Base-by-base conservation (phyloP, 805 yeast species). In the Pichia nanzhaoensis region DNA sequence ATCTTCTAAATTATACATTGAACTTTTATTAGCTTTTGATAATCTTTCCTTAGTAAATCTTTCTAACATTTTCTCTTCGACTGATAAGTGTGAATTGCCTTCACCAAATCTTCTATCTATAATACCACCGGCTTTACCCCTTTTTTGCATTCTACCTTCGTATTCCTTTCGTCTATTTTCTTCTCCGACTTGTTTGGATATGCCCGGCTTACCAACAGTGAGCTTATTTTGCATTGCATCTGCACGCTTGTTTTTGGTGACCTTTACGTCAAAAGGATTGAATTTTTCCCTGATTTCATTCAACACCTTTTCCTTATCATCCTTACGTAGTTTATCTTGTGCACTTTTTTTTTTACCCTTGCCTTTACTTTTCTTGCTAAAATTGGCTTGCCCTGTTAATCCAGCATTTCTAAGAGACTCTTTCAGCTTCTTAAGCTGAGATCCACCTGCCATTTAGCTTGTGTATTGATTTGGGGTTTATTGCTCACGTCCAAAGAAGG, bases 41-140 rank as follows among this genome's bases (percentile, higher is more conserved):
- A 88, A 95, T 60, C 85, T 75, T 68, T 91, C 98, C 46, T 82
- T 78, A 4, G 96, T 86, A 69, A 88, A 93, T 68, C 99, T 80
- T 59, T 84, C 96, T 66, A 93, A 75, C 96, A 89, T 89, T 63
- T 84, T 87, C 54, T 93, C 96, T 64, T 93, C 98, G 12, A 80
- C 80, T n/a, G 83, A 76, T 70, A 93, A 58, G 39, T 70, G 63
- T 7, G 70, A 62, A 63, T 87, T 82, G 51, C 77, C 75, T 59
- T 93, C 99, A 61, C 99, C 99, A 63, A 93, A 91, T 66, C 96
- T 78, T 53, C 89, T 75, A 69, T 93, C 99, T 2, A 79, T 63
- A 13, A 93, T 58, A 2, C 86, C 87, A 42, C 97, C 96, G 33
- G 73, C 78, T 60, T 76, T 84, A 53, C 86, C 84, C 56, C 80